Percentiles rank a stretch among this genome's conserved stretches.
These are phyloP conservation scores for Verticillium alfalfae DNA, from an alignment of 2,329 filamentous ascomycete genomes.

Conservation along the genomic window DNA sequence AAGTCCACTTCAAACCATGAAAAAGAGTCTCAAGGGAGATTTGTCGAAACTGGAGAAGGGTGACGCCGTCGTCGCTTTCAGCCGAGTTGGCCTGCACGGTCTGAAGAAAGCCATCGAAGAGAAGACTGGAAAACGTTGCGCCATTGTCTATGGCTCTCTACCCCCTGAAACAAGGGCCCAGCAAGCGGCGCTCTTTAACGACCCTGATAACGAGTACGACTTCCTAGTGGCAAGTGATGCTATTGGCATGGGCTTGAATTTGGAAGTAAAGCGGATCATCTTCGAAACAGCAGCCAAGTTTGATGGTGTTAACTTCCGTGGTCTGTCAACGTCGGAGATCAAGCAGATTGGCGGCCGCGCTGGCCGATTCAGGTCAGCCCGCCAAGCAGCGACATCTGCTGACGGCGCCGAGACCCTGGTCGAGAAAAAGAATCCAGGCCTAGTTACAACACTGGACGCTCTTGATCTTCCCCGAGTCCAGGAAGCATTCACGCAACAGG, in stretches of 20 bases:
- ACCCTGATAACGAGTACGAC: slow-evolving; percentile 92
- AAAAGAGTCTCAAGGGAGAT: slow-evolving; percentile 55
- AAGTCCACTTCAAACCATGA: slow-evolving; percentile 66
- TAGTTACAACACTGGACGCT: slow-evolving; percentile 72
- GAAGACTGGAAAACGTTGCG: slow-evolving; percentile 71
- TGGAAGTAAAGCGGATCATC: slow-evolving; percentile 85
- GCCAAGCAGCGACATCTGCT: slow-evolving; percentile 36
- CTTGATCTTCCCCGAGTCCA: slow-evolving; percentile 61
- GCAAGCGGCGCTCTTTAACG: slow-evolving; percentile 90
- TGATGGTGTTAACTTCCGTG: slow-evolving; percentile 51
- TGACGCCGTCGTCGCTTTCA: slow-evolving; percentile 86
- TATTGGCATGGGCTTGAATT: slow-evolving; percentile 93
- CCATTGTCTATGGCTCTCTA: slow-evolving; percentile 86
- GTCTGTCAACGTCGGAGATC: slow-evolving; percentile 68
- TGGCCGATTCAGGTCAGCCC: slow-evolving; percentile 74
- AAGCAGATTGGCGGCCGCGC: slow-evolving; percentile 95
- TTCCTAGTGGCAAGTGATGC: slow-evolving; percentile 91
- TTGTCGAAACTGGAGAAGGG: slow-evolving; percentile 72
- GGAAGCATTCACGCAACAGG: slow-evolving; percentile 56
- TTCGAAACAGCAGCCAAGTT: slow-evolving; percentile 76
- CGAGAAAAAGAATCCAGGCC: slow-evolving; percentile 35
- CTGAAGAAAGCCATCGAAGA: slow-evolving; percentile 75
- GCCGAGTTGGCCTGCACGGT: slow-evolving; percentile 72
- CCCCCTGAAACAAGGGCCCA: slow-evolving; percentile 89
- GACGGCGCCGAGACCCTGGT: slow-evolving; percentile 8